These are phyloP conservation scores for Microstroma glucosiphilum DNA, from an alignment of 1,284 basidiomycete species.

Conservation along the genomic window DNA sequence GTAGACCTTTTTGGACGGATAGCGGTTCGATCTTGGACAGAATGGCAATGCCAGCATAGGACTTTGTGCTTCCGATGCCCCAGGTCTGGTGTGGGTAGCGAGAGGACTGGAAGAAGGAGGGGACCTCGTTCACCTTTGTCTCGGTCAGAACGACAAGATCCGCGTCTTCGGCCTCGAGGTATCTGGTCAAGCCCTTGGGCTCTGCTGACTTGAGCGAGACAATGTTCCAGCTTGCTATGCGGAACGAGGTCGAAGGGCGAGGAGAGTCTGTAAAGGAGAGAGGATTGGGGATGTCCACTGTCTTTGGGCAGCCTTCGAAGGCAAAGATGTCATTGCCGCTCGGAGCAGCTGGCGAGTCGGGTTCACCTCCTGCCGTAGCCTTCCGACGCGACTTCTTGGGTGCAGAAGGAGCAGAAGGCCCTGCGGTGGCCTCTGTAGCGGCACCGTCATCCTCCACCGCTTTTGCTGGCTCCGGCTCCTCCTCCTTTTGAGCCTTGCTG, in stretches of 20 bases:
- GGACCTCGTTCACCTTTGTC: constrained; percentile 34
- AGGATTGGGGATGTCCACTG: not conserved
- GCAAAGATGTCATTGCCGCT: not conserved
- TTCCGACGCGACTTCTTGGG: no score
- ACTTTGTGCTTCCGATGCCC: constrained; percentile 46
- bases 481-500: no score
- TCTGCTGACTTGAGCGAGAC: constrained; percentile 39
- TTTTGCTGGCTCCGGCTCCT: no score
- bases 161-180: constrained; percentile 45
- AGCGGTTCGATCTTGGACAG: constrained; percentile 71
- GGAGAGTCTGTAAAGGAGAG: not conserved
- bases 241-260: constrained; percentile 8
- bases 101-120: constrained; percentile 37
- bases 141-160: constrained; percentile 44
- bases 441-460: no score
- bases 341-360: constrained; percentile 1
- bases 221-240: constrained; percentile 46
- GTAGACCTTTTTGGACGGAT: constrained; percentile 58
- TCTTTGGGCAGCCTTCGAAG: not conserved
- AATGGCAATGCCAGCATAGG: constrained; percentile 68
- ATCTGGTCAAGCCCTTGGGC: constrained; percentile 41
- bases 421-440: no score
- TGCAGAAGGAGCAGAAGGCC: no score
- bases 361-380: no score
- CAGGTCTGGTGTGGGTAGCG: constrained; percentile 45